Percentiles rank a stretch among this genome's conserved stretches.
These are phyloP conservation scores for Saccharomyces eubayanus DNA, from an alignment of 805 yeast genomes.

Conservation along the genomic window DNA sequence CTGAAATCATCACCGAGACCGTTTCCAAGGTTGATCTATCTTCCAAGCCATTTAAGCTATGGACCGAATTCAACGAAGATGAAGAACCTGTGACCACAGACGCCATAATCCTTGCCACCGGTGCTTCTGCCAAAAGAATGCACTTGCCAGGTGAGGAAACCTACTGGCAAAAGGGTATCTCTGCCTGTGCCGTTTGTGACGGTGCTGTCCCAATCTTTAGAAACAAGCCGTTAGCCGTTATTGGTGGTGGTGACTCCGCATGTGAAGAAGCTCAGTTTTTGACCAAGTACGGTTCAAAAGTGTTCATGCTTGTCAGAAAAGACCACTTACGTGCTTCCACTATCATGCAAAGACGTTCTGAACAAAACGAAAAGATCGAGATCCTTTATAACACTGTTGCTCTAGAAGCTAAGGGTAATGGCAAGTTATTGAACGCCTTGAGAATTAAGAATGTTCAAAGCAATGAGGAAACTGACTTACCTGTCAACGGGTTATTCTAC, in stretches of 20 bases:
- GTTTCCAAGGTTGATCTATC: conserved; percentile 86
- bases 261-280: conserved; percentile 97
- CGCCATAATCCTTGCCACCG: conserved; percentile 89
- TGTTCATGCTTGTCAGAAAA: conserved; percentile 85
- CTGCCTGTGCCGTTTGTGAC: conserved; percentile 99
- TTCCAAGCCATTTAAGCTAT: conserved; percentile 84
- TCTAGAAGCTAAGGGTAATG: conserved; percentile 88
- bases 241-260: conserved; percentile 99
- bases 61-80: conserved; percentile 95
- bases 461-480: conserved; percentile 57
- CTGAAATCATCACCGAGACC: conserved; percentile 92
- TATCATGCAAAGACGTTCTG: conserved; percentile 92
- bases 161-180: conserved; percentile 98
- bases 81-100: conserved; percentile 86
- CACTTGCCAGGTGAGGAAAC: conserved; percentile 91
- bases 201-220: conserved; percentile 99
- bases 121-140: conserved; percentile 96
- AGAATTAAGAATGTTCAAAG: conserved; percentile 64
- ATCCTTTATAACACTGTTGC: conserved; percentile 80
- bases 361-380: conserved; percentile 79
- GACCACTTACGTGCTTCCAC: conserved; percentile 90
- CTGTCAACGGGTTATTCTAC: conserved; percentile 87
- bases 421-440: conserved; percentile 63
- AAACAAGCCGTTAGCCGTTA: conserved; percentile 93
- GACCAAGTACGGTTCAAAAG: conserved; percentile 97